phyloP scores from a whole-genome alignment of 176 grass and related monocot species.

The sorghum (Sorghum bicolor) region DNA sequence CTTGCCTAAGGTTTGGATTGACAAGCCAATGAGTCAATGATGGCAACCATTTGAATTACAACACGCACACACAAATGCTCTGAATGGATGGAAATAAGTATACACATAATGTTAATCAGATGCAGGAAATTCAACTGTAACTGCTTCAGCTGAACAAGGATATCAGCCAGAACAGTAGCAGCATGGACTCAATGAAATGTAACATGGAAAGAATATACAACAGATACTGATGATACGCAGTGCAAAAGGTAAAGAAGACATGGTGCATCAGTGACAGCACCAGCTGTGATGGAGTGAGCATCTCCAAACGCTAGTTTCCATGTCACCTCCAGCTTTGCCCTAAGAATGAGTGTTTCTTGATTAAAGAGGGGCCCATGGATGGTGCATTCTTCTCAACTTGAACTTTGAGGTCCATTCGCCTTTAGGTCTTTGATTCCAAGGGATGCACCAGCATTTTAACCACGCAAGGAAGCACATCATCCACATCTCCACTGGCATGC shows the following conservation, averaged over 20 bases:
- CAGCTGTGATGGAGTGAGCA: not conserved
- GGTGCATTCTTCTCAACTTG: not conserved
- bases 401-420: not conserved
- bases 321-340: not conserved
- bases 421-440: not conserved
- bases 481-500: slow-evolving; percentile 1
- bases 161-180: not conserved
- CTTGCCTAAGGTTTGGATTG: not conserved
- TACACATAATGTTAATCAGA: not conserved
- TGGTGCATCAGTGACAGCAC: not conserved
- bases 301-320: not conserved
- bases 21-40: not conserved
- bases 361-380: not conserved
- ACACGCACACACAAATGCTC: not conserved
- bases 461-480: not conserved
- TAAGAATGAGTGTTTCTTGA: not conserved
- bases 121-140: not conserved
- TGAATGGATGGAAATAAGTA: not conserved
- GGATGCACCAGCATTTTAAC: not conserved
- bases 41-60: not conserved
- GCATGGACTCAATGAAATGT: not conserved
- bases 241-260: not conserved
- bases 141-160: slow-evolving; percentile 19
- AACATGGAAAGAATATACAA: slow-evolving; percentile 20
- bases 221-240: not conserved